Evolutionary conservation across 2,329 filamentous ascomycete species (phyloP).

Genomic region (Pseudogymnoascus verrucosus): DNA sequence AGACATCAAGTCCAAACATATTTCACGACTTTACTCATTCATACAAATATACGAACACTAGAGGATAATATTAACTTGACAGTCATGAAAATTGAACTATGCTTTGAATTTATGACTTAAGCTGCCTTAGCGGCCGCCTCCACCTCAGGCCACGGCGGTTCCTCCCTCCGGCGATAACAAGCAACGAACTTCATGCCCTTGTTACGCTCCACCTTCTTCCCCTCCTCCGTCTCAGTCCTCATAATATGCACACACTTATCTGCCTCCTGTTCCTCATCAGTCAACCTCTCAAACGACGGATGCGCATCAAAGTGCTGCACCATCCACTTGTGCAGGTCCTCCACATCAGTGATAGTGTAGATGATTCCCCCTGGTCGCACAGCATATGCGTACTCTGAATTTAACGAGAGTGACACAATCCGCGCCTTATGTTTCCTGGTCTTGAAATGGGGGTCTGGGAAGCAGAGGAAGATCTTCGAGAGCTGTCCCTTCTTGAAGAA

Average conservation of each 20-base stretch:
- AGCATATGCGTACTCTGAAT: conserved; percentile 88
- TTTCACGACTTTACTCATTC: neutral
- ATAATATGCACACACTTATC: conserved; percentile 69
- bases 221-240: conserved; percentile 84
- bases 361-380: conserved; percentile 75
- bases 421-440: conserved; percentile 92
- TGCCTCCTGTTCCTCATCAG: conserved; percentile 55
- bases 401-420: conserved; percentile 82
- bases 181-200: conserved; percentile 86
- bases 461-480: conserved; percentile 91
- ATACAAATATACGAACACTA: neutral
- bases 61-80: neutral
- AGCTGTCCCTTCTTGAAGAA: conserved; percentile 81
- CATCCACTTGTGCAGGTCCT: conserved; percentile 92
- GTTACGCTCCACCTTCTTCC: conserved; percentile 91
- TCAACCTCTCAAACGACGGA: conserved; percentile 69
- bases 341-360: conserved; percentile 96
- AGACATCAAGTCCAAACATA: neutral
- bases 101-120: neutral
- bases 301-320: conserved; percentile 73
- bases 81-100: neutral
- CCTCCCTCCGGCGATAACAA: conserved; percentile 68
- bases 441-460: conserved; percentile 98
- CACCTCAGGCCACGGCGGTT: conserved; percentile 53
- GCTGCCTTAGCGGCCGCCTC: conserved; percentile 37